Base-by-base conservation (phyloP, 2,329 filamentous ascomycete species). In the Colletotrichum higginsianum region DNA sequence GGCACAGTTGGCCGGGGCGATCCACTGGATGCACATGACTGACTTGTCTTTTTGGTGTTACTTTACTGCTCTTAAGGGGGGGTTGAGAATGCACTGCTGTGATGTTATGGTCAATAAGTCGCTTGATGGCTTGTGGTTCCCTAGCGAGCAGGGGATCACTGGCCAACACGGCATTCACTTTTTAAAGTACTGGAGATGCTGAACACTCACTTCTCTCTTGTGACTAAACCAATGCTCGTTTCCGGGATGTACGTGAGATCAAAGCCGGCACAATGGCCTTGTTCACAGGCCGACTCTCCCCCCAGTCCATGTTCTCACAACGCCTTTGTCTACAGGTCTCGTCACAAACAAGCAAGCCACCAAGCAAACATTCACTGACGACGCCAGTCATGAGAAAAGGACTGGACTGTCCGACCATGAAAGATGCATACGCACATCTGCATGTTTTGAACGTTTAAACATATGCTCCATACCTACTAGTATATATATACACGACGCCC, bases 1-100 rank as follows among this genome's bases (percentile, higher is more conserved):
- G 50, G 40, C 40, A 57, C 68, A 68, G 46, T 42, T 47, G 47
- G 68, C 68, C n/a, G 68, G 56, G 58, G 66, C 53, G 40, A 63
- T 71, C 65, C 66, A 71, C 65, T 71, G 68, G 58, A 63, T 68
- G 65, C 68, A 67, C 68, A 71, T 63, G 57, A 4, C n/a, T 56
- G 7, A 12, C 30, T 49, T n/a, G 18, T 15, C 4, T n/a, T 8
- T 50, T 15, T 40, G 30, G 35, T 30, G 1, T 42, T 35, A 35
- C 30, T 30, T 11, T 46, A 38, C 13, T 40, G n/a, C 38, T 35
- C 30, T 35, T 9, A 2, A 18, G 23, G 46, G 47, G 9, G 30
- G 30, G 26, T 21, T 38, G 23, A 3, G 23, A 11, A 23, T 35
- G 18, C 15, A 13, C 38, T n/a, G 23, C 46, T 21, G 30, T 49